Evolutionary conservation across 495 filamentous ascomycete species (phyloP).

Genomic region (Neurospora tetrasperma): DNA sequence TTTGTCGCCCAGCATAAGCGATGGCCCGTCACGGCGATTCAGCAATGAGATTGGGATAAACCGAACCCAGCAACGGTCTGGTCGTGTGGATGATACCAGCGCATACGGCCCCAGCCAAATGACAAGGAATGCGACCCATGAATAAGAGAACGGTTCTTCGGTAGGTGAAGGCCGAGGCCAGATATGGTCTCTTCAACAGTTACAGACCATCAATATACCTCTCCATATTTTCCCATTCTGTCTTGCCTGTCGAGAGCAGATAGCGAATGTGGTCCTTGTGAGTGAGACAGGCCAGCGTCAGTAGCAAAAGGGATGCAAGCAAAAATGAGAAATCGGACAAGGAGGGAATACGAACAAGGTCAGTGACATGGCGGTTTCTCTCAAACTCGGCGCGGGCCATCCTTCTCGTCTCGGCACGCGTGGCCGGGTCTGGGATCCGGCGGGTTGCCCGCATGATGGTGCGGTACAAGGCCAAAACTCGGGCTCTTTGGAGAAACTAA

Average conservation of each 20-base stretch:
- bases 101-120: background rate
- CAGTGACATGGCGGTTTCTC: constrained; percentile 56
- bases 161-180: background rate
- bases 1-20: background rate
- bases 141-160: background rate
- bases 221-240: constrained; percentile 50
- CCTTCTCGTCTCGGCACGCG: constrained; percentile 53
- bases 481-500: constrained; percentile 50
- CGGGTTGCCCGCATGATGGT: constrained; percentile 42
- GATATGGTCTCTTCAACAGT: constrained; percentile 3
- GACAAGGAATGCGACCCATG: background rate
- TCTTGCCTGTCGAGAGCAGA: constrained; percentile 46
- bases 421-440: constrained; percentile 38
- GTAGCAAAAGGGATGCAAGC: background rate
- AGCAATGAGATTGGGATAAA: background rate
- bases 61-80: background rate
- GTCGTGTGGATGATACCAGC: background rate
- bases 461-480: constrained; percentile 47
- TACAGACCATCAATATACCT: constrained; percentile 47
- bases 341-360: constrained; percentile 43
- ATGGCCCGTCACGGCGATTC: background rate
- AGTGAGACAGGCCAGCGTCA: constrained; percentile 3
- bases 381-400: constrained; percentile 74
- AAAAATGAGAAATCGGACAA: background rate
- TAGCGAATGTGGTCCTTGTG: constrained; percentile 42